Percentiles rank a stretch among this genome's conserved stretches.
Evolutionary conservation across 1,284 basidiomycete genomes (phyloP).

Genomic region (Exobasidium rhododendri): DNA sequence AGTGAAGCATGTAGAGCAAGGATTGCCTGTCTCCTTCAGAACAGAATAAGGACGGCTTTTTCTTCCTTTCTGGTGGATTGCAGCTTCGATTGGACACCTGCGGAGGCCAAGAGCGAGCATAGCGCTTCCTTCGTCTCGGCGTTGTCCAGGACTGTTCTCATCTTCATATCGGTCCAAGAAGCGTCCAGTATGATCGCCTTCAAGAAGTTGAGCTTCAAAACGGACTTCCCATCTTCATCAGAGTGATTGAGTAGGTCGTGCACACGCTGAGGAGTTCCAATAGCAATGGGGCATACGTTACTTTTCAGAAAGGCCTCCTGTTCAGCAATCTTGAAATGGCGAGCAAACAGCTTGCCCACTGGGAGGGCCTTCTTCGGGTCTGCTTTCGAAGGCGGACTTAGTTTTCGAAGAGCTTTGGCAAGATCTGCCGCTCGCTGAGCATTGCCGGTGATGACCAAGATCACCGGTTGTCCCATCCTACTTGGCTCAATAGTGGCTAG

Average conservation of each 20-base stretch:
- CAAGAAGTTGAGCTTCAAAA: constrained; percentile 32
- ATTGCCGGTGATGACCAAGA: constrained; percentile 45
- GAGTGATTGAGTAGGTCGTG: constrained; percentile 31
- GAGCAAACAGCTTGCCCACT: constrained; percentile 50
- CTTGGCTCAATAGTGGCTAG: background rate
- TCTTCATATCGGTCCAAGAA: constrained; percentile 45
- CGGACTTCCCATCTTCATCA: background rate
- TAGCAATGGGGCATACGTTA: constrained; percentile 37
- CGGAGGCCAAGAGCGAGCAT: constrained; percentile 25
- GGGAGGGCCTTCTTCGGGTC: constrained; percentile 13
- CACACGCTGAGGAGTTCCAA: constrained; percentile 46
- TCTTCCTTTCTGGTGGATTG: constrained; percentile 1
- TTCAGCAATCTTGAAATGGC: constrained; percentile 41
- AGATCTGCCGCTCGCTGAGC: constrained; percentile 47
- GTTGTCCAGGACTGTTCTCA: constrained; percentile 43
- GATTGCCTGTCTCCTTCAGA: background rate
- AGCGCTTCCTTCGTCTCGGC: constrained; percentile 46
- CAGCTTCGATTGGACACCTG: background rate
- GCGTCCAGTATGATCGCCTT: constrained; percentile 38
- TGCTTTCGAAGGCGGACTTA: constrained; percentile 22
- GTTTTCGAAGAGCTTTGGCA: constrained; percentile 27
- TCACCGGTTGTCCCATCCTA: constrained; percentile 25
- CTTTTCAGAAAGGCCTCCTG: constrained; percentile 30
- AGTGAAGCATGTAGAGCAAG: no score
- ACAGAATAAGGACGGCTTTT: background rate